These are phyloP conservation scores for Ophiognomonia clavigignenti-juglandacearum DNA, from an alignment of 2,329 filamentous ascomycete genomes.

Conservation along the genomic window DNA sequence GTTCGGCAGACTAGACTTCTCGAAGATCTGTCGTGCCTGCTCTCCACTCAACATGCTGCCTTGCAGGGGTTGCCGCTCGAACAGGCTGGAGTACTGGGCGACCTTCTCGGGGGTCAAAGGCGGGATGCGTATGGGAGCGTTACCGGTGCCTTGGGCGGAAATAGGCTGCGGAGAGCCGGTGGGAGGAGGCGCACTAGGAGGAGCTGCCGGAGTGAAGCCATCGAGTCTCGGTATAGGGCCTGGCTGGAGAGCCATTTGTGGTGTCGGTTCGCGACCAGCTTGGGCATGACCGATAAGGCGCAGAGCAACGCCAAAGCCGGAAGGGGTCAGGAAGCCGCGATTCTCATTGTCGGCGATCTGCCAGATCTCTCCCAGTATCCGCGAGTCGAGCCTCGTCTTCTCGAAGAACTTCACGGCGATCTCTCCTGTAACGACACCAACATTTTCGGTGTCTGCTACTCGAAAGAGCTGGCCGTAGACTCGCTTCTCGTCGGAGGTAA, in stretches of 20 bases:
- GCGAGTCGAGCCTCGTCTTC: constrained; percentile 83
- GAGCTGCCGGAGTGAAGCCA: constrained; percentile 53
- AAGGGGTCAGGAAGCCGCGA: constrained; percentile 83
- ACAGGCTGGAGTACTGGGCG: constrained; percentile 80
- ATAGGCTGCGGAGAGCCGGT: constrained; percentile 27
- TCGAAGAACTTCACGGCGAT: constrained; percentile 97
- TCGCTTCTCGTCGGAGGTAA: constrained; percentile 88
- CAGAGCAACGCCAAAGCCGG: constrained; percentile 89
- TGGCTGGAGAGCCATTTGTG: constrained; percentile 77
- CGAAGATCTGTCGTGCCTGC: constrained; percentile 88
- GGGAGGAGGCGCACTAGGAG: constrained; percentile 41
- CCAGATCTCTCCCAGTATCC: constrained; percentile 92
- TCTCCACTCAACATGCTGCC: constrained; percentile 74
- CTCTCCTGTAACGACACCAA: constrained; percentile 93
- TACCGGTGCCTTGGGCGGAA: constrained; percentile 54
- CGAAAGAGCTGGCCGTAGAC: constrained; percentile 90
- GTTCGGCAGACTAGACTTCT: constrained; percentile 84
- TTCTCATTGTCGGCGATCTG: constrained; percentile 98
- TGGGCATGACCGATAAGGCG: constrained; percentile 95
- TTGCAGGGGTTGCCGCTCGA: constrained; percentile 80
- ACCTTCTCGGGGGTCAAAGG: constrained; percentile 85
- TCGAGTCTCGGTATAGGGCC: constrained; percentile 93
- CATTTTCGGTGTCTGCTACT: constrained; percentile 84
- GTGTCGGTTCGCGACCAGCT: constrained; percentile 73
- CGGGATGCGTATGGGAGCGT: constrained; percentile 76